Base-by-base conservation (phyloP, 2,329 filamentous ascomycete species). In the Colletotrichum trifolii region DNA sequence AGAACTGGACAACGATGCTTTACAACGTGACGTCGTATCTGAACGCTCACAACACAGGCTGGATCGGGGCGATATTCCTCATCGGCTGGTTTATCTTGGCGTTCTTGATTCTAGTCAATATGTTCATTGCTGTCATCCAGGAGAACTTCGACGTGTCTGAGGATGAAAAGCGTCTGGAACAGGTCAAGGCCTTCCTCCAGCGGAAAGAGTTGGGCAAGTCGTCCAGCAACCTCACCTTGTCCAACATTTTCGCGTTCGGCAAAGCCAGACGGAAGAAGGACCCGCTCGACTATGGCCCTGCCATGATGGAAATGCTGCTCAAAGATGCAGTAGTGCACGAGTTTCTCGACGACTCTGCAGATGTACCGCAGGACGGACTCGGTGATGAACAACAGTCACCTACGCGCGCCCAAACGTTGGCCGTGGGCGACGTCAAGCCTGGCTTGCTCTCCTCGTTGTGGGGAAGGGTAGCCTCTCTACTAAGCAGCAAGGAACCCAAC, bases 41-140 rank as follows among this genome's bases (percentile, higher is more conserved):
- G 9, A 84, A 84, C 9, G 72, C 74, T 6, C 87, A 84, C 69
- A 84, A 89, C 43, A 96, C 92, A n/a, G 87, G 92, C 8, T 98
- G 96, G 95, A 94, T 98, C 61, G 94, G 92, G 9, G 94, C 95
- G 8, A 85, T 92, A 1, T 97, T 99, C 71, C 85, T 97, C 70
- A 93, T 97, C 68, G 86, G 94, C 70, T 99, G 96, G 96, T 98
- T 97, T 77, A 96, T 97, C 62, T 85, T 99, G 47, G 87, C 94
- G 6, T 97, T 96, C 77, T 95, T 98, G 75, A 97, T 99, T 79
- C 87, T 98, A 67, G 81, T 99, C 81, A 99, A 98, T 75, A 99
- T 99, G 96, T 99, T 99, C 83, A 98, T 99, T 92, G 96, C 96
- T 83, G 96, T 99, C 80, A 99, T 99, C 69, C 96, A 99, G 77